Evolutionary conservation across 495 filamentous ascomycete genomes (phyloP).

Genomic region (Xeromyces bisporus): DNA sequence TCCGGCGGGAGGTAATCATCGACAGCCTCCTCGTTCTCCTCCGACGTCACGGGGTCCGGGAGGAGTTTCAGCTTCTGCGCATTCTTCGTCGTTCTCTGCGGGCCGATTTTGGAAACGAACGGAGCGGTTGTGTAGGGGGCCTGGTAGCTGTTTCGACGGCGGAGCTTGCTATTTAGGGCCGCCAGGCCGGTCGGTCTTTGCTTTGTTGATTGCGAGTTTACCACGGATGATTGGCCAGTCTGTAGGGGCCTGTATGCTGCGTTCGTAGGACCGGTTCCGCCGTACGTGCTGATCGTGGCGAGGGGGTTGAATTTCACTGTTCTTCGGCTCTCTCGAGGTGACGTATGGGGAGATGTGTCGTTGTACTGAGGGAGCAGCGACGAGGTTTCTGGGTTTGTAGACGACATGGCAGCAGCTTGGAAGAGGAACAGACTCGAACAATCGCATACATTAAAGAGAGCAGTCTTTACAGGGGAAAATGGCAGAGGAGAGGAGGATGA

Average conservation of each 20-base stretch:
- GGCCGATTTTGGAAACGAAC: constrained; percentile 64
- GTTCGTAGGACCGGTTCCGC: constrained; percentile 26
- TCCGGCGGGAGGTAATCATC: constrained; percentile 88
- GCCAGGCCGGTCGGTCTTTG: constrained; percentile 39
- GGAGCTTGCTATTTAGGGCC: constrained; percentile 70
- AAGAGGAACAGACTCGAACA: constrained; percentile 1
- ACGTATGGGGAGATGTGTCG: constrained; percentile 17
- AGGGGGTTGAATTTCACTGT: constrained; percentile 58
- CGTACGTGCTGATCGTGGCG: constrained; percentile 40
- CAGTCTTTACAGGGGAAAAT: too few species aligned
- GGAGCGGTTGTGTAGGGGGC: constrained; percentile 34
- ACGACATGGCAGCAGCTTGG: constrained; percentile 15
- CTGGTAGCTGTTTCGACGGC: constrained; percentile 67
- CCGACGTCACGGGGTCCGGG: constrained; percentile 70
- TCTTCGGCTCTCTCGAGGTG: constrained; percentile 30
- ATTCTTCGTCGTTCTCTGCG: constrained; percentile 86
- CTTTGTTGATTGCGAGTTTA: constrained; percentile 15
- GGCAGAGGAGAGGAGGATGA: too few species aligned
- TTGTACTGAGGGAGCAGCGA: constrained; percentile 31
- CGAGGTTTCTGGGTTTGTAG: constrained; percentile 25
- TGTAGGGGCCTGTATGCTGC: constrained; percentile 28
- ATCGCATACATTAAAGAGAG: constrained; percentile 9
- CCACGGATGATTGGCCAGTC: constrained; percentile 21
- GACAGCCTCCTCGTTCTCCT: constrained; percentile 36
- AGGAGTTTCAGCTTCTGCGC: constrained; percentile 91